Conservation (phyloP, 768 basidiomycete genomes). For the Scleroderma bovista region DNA sequence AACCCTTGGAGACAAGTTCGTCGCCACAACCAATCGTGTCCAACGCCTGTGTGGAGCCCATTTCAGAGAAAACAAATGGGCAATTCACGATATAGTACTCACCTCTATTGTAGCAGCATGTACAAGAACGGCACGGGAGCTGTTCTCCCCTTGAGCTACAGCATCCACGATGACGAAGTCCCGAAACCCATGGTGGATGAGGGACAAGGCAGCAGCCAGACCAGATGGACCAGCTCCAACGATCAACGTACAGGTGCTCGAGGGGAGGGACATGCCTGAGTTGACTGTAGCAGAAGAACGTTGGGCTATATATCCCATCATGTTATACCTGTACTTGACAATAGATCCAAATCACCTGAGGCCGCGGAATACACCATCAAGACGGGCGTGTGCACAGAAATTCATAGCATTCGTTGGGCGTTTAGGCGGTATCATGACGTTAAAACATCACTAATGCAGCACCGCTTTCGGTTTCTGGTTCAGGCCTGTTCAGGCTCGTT, state of each 20-base stretch:
- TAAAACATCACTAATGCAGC: too few species aligned
- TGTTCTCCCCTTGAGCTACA: slow-evolving; percentile 22
- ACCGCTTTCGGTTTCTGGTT: too few species aligned
- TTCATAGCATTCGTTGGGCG: too few species aligned
- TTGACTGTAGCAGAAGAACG: too few species aligned
- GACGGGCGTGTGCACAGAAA: too few species aligned
- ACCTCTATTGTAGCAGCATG: slow-evolving; percentile 54
- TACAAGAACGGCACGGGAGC: slow-evolving; percentile 41
- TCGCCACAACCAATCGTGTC: slow-evolving; percentile 42
- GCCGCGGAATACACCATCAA: too few species aligned
- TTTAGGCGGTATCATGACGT: too few species aligned
- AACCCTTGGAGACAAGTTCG: slow-evolving; percentile 32
- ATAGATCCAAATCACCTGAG: too few species aligned
- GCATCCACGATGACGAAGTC: slow-evolving; percentile 44
- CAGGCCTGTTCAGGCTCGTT: too few species aligned
- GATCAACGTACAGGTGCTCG: slow-evolving; percentile 38
- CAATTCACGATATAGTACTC: neutral
- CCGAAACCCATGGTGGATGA: slow-evolving; percentile 34
- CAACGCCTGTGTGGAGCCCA: slow-evolving; percentile 33
- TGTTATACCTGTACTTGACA: too few species aligned
- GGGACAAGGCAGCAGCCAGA: slow-evolving; percentile 41
- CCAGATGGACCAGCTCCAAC: slow-evolving; percentile 49
- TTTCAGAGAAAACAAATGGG: slow-evolving; percentile 26
- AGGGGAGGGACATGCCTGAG: slow-evolving; percentile 25
- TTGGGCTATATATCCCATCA: too few species aligned